phyloP scores from a whole-genome alignment of 306 rosid genomes.

The Biancaea sappan region DNA sequence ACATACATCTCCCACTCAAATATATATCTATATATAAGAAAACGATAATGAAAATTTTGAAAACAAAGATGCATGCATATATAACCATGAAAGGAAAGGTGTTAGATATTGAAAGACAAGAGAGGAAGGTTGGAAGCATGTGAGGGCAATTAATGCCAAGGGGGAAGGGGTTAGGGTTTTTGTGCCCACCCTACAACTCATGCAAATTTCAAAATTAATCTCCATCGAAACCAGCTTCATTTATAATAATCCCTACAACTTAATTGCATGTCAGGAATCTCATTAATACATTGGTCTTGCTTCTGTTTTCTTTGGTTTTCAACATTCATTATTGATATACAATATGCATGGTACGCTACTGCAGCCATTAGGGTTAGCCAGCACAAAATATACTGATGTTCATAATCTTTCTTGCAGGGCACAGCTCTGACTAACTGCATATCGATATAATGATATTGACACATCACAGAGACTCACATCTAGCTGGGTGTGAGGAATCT shows the following conservation, averaged over 20 bases:
- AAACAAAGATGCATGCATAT: constrained; percentile 23
- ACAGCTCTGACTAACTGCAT: not conserved
- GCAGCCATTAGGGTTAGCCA: not conserved
- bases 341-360: not conserved
- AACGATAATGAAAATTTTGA: not conserved
- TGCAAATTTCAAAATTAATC: constrained; percentile 36
- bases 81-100: constrained; percentile 44
- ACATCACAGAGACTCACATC: not conserved
- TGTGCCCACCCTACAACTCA: constrained; percentile 30
- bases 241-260: constrained; percentile 58
- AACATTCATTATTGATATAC: not conserved
- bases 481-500: not conserved
- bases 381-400: not conserved
- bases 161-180: constrained; percentile 31
- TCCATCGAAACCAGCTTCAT: constrained; percentile 49
- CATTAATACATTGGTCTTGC: constrained; percentile 46
- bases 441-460: not conserved
- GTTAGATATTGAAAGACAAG: constrained; percentile 58
- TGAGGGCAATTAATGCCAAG: constrained; percentile 65
- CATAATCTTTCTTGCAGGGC: not conserved
- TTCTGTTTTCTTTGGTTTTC: constrained; percentile 14
- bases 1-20: too few relatives aligned
- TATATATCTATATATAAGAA: not conserved
- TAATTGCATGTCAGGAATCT: constrained; percentile 69
- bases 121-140: constrained; percentile 60